A percentile compares a stretch with the other conserved stretches of the same genome.
phyloP scores from a whole-genome alignment of 495 filamentous ascomycete species.

The Massariosphaeria phaeospora region DNA sequence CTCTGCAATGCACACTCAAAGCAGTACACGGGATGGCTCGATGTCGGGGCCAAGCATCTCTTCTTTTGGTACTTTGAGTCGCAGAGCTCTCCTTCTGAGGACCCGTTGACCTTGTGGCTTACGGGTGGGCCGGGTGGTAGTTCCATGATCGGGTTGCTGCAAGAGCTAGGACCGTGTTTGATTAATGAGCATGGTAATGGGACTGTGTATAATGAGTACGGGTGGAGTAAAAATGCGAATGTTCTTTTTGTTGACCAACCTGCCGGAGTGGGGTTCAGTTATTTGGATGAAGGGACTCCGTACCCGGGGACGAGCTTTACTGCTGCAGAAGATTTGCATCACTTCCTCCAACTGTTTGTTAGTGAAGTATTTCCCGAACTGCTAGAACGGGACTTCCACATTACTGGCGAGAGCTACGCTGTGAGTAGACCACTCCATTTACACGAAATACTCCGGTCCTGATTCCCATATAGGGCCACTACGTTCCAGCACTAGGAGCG shows the following conservation, averaged over 20 bases:
- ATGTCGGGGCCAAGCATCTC: slow-evolving; percentile 25
- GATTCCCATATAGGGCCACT: slow-evolving; percentile 37
- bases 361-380: slow-evolving; percentile 43
- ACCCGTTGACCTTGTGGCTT: slow-evolving; percentile 45
- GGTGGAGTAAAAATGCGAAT: slow-evolving; percentile 24
- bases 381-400: slow-evolving; percentile 32
- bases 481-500: slow-evolving; percentile 40
- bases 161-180: slow-evolving; percentile 28
- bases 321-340: slow-evolving; percentile 40
- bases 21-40: slow-evolving; percentile 44
- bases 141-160: slow-evolving; percentile 32
- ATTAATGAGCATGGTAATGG: slow-evolving; percentile 31
- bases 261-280: slow-evolving; percentile 22
- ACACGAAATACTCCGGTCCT: neutral
- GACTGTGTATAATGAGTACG: slow-evolving; percentile 27
- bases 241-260: slow-evolving; percentile 27
- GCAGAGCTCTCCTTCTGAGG: slow-evolving; percentile 44
- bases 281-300: slow-evolving; percentile 26
- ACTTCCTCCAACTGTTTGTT: slow-evolving; percentile 44
- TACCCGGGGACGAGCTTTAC: slow-evolving; percentile 18
- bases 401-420: slow-evolving; percentile 24
- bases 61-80: slow-evolving; percentile 47
- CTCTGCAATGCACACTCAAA: slow-evolving; percentile 41
- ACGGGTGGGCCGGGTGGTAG: slow-evolving; percentile 32
- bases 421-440: neutral